Conservation (phyloP, 768 basidiomycete genomes). For the Daedaleopsis sinensis region DNA sequence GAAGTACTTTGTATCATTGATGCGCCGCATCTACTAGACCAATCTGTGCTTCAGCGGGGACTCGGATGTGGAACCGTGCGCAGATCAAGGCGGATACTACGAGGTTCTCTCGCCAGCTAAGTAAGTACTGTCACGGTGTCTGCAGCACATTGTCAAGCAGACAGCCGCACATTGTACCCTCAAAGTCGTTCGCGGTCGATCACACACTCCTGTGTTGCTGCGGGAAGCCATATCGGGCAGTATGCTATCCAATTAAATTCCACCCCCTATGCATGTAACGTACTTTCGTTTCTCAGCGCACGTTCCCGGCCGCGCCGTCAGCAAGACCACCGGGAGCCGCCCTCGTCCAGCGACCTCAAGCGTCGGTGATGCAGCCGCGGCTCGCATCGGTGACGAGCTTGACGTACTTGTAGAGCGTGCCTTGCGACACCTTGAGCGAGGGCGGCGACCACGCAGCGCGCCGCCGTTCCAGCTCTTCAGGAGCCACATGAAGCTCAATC, state of each 20-base stretch:
- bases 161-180: not conserved
- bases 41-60: no score
- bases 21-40: no score
- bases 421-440: conserved; percentile 80
- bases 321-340: not conserved
- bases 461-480: conserved; percentile 78
- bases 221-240: conserved; percentile 3
- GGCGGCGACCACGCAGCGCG: conserved; percentile 79
- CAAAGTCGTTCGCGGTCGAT: not conserved
- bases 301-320: not conserved
- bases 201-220: not conserved
- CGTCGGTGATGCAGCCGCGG: conserved; percentile 90
- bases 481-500: conserved; percentile 75
- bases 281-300: conserved; percentile 6
- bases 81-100: no score
- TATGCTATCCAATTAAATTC: conserved; percentile 6
- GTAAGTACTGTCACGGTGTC: no score
- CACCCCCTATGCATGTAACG: conserved; percentile 15
- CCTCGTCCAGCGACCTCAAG: conserved; percentile 39
- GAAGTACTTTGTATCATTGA: no score
- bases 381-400: conserved; percentile 90
- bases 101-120: no score
- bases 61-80: no score
- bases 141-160: not conserved
- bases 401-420: conserved; percentile 88